Base-by-base conservation (phyloP, 495 filamentous ascomycete genomes). In the Xylaria longipes region DNA sequence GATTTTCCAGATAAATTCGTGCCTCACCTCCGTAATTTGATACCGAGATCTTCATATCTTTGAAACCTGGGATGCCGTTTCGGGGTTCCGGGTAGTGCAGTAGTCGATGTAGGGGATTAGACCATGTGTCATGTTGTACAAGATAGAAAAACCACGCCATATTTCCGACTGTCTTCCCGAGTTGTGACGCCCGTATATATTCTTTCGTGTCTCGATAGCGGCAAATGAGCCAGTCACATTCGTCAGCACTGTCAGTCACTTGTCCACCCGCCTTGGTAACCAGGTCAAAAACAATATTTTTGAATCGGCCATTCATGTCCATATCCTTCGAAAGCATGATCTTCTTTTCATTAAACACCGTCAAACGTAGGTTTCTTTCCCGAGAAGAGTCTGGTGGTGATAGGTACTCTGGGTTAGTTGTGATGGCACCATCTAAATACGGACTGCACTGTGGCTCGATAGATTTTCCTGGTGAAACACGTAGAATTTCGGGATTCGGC, bases 11-110 rank as follows among this genome's bases (percentile, higher is more conserved):
- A 79, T 98, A 99, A 52, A 93, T 88, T 39, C 96, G 88, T 12
- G 95, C 94, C 80, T 99, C 97, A 22, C 96, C 96, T 37, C 93
- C 92, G 77, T 99, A 99, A 80, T 98, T 98, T 0, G 95, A 97
- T 3, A 99, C 82, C 68, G 93, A 95, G 73, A 99, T 96, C 68
- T 84, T 87, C 75, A 91, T 85, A 12, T 86, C 84, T 72, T 92
- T 78, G 77, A 98, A 97, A 1, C 93, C 95, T 0, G 92, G 90
- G 22, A 99, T 88, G 3, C 91, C 91, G 2, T 87, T 79, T 39
- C 86, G 87, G 31, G 93, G 91, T 50, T 96, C 76, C 3, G 96
- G 96, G 76, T 98, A 99, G 77, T 98, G 96, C 27, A 99, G 84
- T 8, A 98, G 84, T 63, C 93, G 88, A 25, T 88, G 86, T 68